Base-by-base conservation (phyloP, 2,329 filamentous ascomycete genomes). In the Aotearoamyces nothofagi region DNA sequence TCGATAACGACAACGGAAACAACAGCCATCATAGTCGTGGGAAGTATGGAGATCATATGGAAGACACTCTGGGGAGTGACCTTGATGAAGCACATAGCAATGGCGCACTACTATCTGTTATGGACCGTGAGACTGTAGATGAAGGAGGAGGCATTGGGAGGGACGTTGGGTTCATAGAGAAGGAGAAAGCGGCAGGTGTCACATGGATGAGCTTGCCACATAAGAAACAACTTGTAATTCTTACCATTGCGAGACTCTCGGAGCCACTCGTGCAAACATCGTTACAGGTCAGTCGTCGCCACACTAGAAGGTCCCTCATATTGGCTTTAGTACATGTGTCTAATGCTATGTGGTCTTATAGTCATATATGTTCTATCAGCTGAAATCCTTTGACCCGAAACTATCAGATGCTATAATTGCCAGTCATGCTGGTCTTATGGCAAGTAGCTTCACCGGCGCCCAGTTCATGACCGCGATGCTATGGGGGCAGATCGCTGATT, bases 401-500 rank as follows among this genome's bases (percentile, higher is more conserved):
- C 54, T 69, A 9, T 52, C 67, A 0, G 57, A 65, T 39, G 63
- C 79, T 14, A 71, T 66, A 2, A 84, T 92, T 39, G 70, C 83
- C 0, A 63, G 66, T 12, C 82, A 90, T 49, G 78, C 79, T 1
- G 83, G 83, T 20, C 56, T 92, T 3, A 58, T 92, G 14, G 72
- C 80, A 26, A 81, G 78, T 9, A 74, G 73, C 22, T 92, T 92
- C 47, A 86, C 79, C 0, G 77, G 74, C 0, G 76, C 79, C 0
- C 83, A 93, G 49, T 87, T 87, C 44, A 47, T 81, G 14, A 92
- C 82, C 1, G 81, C 81, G 3, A 74, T 92, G 50, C 52, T 82
- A 35, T 92, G 83, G 83, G 19, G 83, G 0, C 62, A 77, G 0
- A 54, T 84, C 3, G 71, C 77, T 5, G 66, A 73, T 43, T 64